phyloP scores from a whole-genome alignment of 495 filamentous ascomycete genomes.

The Elasticomyces elasticus region DNA sequence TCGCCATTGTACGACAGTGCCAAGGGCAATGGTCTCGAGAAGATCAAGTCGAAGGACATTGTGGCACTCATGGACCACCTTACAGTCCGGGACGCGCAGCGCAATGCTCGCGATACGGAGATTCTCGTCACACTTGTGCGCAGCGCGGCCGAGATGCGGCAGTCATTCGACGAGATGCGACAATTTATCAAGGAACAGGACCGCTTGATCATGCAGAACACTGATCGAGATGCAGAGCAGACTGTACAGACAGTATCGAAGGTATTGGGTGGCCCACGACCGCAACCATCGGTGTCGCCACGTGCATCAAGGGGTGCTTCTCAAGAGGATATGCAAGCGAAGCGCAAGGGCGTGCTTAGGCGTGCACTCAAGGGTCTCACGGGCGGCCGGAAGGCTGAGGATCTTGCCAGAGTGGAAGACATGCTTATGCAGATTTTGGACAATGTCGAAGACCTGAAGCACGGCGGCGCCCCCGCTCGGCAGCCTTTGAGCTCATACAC shows the following conservation, averaged over 20 bases:
- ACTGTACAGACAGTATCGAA: constrained; percentile 70
- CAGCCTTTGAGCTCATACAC: constrained; percentile 25
- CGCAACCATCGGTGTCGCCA: constrained; percentile 56
- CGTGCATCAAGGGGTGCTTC: constrained; percentile 40
- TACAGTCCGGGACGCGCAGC: constrained; percentile 92
- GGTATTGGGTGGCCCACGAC: constrained; percentile 77
- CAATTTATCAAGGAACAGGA: constrained; percentile 79
- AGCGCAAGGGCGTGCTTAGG: constrained; percentile 82
- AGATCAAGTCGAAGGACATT: constrained; percentile 94
- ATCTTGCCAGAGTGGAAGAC: constrained; percentile 83
- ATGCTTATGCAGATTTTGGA: constrained; percentile 87
- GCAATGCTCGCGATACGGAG: constrained; percentile 92
- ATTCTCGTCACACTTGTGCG: constrained; percentile 90
- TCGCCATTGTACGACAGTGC: constrained; percentile 86
- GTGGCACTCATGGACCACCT: constrained; percentile 97
- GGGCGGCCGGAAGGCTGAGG: constrained; percentile 73
- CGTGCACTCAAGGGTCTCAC: constrained; percentile 76
- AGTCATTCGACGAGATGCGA: constrained; percentile 94
- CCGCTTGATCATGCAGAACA: constrained; percentile 68
- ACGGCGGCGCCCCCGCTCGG: constrained; percentile 32
- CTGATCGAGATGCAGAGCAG: constrained; percentile 76
- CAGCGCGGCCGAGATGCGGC: constrained; percentile 93
- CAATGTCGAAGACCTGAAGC: constrained; percentile 83
- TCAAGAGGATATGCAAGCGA: constrained; percentile 60
- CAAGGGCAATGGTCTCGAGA: constrained; percentile 78